Percentiles rank a stretch among this genome's conserved stretches.
Conservation (phyloP, 1,284 basidiomycete genomes). For the Earliella scabrosa region DNA sequence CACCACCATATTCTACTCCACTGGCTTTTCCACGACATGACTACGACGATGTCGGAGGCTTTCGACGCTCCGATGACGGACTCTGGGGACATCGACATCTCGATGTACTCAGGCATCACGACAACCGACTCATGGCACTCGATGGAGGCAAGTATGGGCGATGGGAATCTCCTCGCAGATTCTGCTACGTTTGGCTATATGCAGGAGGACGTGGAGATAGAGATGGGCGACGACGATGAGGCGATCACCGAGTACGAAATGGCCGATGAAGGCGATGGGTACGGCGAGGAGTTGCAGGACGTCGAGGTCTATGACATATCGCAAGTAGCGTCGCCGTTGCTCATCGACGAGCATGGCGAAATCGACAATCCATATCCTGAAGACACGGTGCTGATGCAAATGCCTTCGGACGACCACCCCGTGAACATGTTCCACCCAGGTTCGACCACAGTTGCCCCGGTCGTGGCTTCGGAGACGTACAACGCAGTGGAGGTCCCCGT, state of each 20-base stretch:
- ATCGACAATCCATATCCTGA: not conserved
- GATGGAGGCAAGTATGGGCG: constrained; percentile 66
- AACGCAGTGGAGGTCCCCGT: constrained; percentile 1
- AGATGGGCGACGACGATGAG: constrained; percentile 67
- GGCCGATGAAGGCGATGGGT: constrained; percentile 54
- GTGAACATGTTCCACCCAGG: not conserved
- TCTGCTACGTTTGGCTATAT: constrained; percentile 34
- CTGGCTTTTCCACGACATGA: constrained; percentile 31
- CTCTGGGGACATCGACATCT: constrained; percentile 62
- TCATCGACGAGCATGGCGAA: constrained; percentile 2
- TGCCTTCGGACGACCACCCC: constrained; percentile 6
- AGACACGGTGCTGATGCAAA: constrained; percentile 8
- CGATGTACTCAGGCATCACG: constrained; percentile 53
- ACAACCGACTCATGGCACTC: constrained; percentile 57
- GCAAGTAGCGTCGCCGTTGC: constrained; percentile 36
- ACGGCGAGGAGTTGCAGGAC: constrained; percentile 43
- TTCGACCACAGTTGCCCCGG: not conserved
- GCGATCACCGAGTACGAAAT: constrained; percentile 73
- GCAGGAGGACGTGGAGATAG: constrained; percentile 62
- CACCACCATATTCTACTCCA: too few species aligned
- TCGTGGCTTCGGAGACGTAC: not conserved
- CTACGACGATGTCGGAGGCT: constrained; percentile 47
- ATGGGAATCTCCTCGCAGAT: constrained; percentile 43
- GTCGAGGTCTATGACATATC: constrained; percentile 66
- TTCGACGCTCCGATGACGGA: constrained; percentile 74